Base-by-base conservation (phyloP, 164 flowering plant genomes). In the Amborella trichopoda region DNA sequence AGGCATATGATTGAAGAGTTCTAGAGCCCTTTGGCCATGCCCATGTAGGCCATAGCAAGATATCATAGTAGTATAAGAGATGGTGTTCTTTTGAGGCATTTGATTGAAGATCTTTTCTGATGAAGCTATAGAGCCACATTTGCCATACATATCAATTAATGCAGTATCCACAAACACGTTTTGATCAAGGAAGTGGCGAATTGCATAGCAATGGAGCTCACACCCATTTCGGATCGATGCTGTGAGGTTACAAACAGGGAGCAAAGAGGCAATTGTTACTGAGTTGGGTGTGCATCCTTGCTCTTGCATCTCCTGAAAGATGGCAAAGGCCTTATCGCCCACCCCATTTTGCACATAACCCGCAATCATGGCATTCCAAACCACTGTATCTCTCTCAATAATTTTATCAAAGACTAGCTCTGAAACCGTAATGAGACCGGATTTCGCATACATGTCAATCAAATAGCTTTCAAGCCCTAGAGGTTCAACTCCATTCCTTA, bases 381-480 rank as follows among this genome's bases (percentile, higher is more conserved):
- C 75, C 49, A 89, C 93, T 50, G 54, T 77, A 75, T 91, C 96
- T 58, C 65, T 66, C 45, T 65, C 61, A 43, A 28, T 16, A 24
- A 52, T 10, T 22, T 40, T 52, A 33, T 62, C 57, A 53, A 91
- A 91, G 9, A 86, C 39, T 14, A 22, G 28, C 60, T 62, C 40
- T 28, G 89, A 73, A 44, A 52, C 55, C 23, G 52, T 46, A 40
- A 86, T 62, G 22, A 69, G 40, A 46, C 93, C 93, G 34, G 80
- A 76, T 55, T 91, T 91, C n/a, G 91, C 71, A 66, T 83, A 91
- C 96, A 83, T 83, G 58, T 91, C 94, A 37, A 83, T 78, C 2
- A 86, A 66, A 64, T 91, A 83, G 61, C 86, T 72, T 39, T 73
- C 74, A 72, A 91, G 83, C 45, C 96, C 95, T 40, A 78, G 81